Evolutionary conservation across 2,329 filamentous ascomycete species (phyloP).

Genomic region (Botrytis sinoallii): DNA sequence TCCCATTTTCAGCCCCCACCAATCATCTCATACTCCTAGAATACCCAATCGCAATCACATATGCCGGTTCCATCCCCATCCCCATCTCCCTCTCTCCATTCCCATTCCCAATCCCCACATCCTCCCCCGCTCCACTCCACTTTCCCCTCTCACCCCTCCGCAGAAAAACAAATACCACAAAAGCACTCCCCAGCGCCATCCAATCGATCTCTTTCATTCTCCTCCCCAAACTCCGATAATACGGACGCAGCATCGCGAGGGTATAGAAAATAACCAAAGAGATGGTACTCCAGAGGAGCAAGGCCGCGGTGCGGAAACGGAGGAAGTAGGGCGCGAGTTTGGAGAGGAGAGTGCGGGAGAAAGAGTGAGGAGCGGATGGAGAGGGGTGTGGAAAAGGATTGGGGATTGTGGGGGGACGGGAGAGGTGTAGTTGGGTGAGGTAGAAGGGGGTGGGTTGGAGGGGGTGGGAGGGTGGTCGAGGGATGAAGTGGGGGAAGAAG

Average conservation of each 20-base stretch:
- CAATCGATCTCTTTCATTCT: background rate
- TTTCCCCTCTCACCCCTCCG: too few relatives aligned
- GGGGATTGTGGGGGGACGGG: background rate
- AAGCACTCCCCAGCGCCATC: background rate
- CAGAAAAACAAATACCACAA: background rate
- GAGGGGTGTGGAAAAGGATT: background rate
- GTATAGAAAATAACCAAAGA: background rate
- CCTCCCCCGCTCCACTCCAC: background rate
- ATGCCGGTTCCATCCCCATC: background rate
- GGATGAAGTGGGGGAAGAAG: too few relatives aligned
- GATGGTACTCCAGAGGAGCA: background rate
- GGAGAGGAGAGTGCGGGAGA: background rate
- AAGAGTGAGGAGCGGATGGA: rapidly evolving
- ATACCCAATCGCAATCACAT: background rate
- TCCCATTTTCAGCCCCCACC: background rate
- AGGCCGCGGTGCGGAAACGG: rapidly evolving
- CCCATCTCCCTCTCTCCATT: background rate
- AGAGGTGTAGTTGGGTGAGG: background rate
- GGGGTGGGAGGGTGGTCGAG: background rate
- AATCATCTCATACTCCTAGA: background rate
- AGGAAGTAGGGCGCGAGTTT: background rate
- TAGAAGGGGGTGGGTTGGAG: background rate
- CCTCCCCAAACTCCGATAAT: background rate
- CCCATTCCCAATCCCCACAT: background rate
- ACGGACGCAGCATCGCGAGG: background rate